These are phyloP conservation scores for Backusella macrospora DNA, from an alignment of 192 early-diverging fungal species.

Conservation along the genomic window DNA sequence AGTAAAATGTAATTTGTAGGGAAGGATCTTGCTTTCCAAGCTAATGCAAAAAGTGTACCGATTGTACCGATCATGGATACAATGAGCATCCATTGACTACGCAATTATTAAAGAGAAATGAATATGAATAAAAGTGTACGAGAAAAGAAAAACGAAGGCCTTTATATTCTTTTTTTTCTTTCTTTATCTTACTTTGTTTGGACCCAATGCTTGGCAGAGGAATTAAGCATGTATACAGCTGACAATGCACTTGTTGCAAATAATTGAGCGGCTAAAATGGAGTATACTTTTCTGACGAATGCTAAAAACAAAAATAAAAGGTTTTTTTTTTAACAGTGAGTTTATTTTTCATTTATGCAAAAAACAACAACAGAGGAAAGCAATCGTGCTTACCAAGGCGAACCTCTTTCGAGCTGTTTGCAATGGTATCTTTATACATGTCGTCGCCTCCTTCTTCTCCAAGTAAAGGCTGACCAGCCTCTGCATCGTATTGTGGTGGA, in stretches of 20 bases:
- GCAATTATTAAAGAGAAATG: no score
- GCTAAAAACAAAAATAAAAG: constrained; percentile 29
- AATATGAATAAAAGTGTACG: no score
- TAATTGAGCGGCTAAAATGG: constrained; percentile 67
- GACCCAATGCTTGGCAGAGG: constrained; percentile 53
- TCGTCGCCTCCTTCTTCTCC: constrained; percentile 24
- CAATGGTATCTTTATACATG: constrained; percentile 36
- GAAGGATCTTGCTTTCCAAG: constrained; percentile 61
- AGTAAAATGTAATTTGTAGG: constrained; percentile 65
- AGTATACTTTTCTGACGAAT: constrained; percentile 74
- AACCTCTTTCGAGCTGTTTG: constrained; percentile 34
- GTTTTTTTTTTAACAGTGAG: background rate
- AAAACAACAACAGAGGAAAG: background rate
- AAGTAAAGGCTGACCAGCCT: constrained; percentile 27
- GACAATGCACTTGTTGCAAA: constrained; percentile 57
- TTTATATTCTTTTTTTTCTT: background rate
- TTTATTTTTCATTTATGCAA: background rate
- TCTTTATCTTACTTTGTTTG: constrained; percentile 45
- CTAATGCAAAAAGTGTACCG: constrained; percentile 49
- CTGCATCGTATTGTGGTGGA: constrained; percentile 38
- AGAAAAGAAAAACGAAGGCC: background rate
- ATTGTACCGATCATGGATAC: constrained; percentile 57
- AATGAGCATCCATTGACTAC: constrained; percentile 59
- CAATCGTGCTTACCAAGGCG: constrained; percentile 29
- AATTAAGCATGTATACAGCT: constrained; percentile 59